These are phyloP conservation scores for Amylostereum chailletii DNA, from an alignment of 1,284 basidiomycete species.

Conservation along the genomic window DNA sequence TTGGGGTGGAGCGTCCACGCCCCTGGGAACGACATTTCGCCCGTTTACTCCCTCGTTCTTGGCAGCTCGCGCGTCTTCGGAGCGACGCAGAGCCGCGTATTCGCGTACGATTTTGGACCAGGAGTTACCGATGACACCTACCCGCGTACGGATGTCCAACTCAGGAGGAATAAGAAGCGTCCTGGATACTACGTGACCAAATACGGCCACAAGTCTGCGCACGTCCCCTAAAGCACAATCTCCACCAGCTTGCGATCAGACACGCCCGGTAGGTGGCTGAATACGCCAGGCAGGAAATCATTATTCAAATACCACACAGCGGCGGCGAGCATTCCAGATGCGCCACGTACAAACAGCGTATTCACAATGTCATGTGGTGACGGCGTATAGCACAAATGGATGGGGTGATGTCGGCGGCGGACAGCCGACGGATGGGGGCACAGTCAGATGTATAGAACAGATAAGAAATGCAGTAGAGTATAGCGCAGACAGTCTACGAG, in stretches of 20 bases:
- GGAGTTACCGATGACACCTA: slow-evolving; percentile 49
- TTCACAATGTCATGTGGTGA: slow-evolving; percentile 2
- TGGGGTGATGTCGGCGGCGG: no score
- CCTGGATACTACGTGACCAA: slow-evolving; percentile 42
- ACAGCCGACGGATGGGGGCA: no score
- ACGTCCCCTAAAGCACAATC: not conserved
- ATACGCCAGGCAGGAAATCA: not conserved
- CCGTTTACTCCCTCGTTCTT: slow-evolving; percentile 60
- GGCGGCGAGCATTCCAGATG: slow-evolving; percentile 3
- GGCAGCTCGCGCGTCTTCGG: slow-evolving; percentile 72
- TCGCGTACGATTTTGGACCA: slow-evolving; percentile 70
- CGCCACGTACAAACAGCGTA: slow-evolving; percentile 4
- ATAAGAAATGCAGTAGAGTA: slow-evolving; percentile 13
- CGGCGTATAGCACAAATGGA: slow-evolving; percentile 5
- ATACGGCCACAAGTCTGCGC: slow-evolving; percentile 14
- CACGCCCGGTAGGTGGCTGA: not conserved
- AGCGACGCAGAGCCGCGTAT: slow-evolving; percentile 62
- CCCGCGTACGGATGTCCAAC: slow-evolving; percentile 33
- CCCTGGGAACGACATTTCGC: slow-evolving; percentile 65
- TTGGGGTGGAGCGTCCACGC: slow-evolving; percentile 68
- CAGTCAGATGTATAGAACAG: slow-evolving; percentile 6
- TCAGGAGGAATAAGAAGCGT: slow-evolving; percentile 27
- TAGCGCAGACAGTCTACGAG: slow-evolving; percentile 9
- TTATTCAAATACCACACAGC: not conserved
- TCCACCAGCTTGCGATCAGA: not conserved